Base-by-base conservation (phyloP, 169 alveolate species). In the Plasmodium inui region DNA sequence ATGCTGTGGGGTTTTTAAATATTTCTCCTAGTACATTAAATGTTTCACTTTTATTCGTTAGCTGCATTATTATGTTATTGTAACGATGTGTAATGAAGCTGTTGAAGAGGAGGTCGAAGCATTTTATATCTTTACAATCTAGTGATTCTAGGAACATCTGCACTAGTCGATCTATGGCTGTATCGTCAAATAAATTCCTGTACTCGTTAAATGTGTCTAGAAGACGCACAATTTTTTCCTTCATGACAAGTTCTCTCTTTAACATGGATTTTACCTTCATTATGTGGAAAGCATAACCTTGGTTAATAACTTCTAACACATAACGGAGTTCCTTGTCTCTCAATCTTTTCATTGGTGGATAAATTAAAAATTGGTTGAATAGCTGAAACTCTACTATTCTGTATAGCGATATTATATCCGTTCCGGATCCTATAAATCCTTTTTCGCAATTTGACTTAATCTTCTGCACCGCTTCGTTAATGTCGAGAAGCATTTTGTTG, bases 301-400 rank as follows among this genome's bases (percentile, higher is more conserved):
- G 53, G 22, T 91, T 71, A 34, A 91, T 73, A 19, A 82, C 84
- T 28, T 91, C 53, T 67, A 91, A 53, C 34, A 91, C 78, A 17
- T 91, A 80, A 19, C 41, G 72, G 17, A 91, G 57, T 32, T 82
- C 92, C 6, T 10, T 22, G 46, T 78, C 34, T 8, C 37, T 91
- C 83, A 91, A 71, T 91, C 95, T 91, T 32, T 91, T 91, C 55
- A 91, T 34, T 28, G 95, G 91, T 30, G 95, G 95, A 28, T 74
- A 82, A 22, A 91, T 70, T 39, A 72, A 1, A 12, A 70, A 91
- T 17, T 82, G 50, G 39, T 91, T 91, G 57, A 91, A 82, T 82
- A 91, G 41, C 4, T 67, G 91, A 28, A 72, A 70, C 55, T 91
- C 95, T 0, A 91, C 61, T 50, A 71, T 28, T 81, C 78, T 91